Evolutionary conservation across 2,329 filamentous ascomycete species (phyloP).

Genomic region (Cladosporium sp.): DNA sequence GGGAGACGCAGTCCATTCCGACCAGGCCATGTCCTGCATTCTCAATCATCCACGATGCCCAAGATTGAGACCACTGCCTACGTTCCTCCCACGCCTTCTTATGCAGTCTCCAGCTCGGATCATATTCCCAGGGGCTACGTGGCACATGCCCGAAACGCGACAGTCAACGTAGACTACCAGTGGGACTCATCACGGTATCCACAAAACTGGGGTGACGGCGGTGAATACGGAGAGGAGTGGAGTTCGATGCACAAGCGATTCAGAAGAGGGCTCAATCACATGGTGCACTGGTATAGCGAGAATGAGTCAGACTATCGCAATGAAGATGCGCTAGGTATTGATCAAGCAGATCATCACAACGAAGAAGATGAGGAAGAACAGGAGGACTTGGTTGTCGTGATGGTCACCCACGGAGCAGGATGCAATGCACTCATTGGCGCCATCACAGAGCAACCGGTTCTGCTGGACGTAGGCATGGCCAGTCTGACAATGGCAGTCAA

Average conservation of each 20-base stretch:
- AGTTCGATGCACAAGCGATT: conserved; percentile 91
- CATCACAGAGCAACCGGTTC: conserved; percentile 83
- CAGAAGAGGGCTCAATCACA: conserved; percentile 68
- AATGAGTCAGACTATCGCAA: conserved; percentile 33
- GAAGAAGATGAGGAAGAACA: conserved; percentile 56
- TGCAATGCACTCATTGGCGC: conserved; percentile 94
- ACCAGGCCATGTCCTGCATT: conserved; percentile 23
- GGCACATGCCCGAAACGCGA: conserved; percentile 83
- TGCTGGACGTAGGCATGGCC: conserved; percentile 85
- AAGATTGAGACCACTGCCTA: conserved; percentile 49
- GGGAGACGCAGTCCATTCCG: conserved; percentile 27
- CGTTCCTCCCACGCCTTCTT: conserved; percentile 71
- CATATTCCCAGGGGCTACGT: conserved; percentile 86
- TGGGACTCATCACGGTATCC: conserved; percentile 88
- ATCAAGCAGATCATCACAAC: conserved; percentile 32
- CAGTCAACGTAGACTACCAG: conserved; percentile 81
- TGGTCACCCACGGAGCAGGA: conserved; percentile 92
- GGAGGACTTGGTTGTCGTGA: conserved; percentile 72
- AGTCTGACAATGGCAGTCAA: conserved; percentile 84
- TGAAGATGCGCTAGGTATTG: conserved; percentile 32
- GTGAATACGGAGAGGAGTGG: conserved; percentile 91
- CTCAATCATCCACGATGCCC: conserved; percentile 24
- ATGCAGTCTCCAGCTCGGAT: conserved; percentile 74
- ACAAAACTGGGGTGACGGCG: conserved; percentile 81
- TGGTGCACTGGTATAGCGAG: conserved; percentile 76